Conservation (phyloP, 768 basidiomycete genomes). For the Lentinula sp. region DNA sequence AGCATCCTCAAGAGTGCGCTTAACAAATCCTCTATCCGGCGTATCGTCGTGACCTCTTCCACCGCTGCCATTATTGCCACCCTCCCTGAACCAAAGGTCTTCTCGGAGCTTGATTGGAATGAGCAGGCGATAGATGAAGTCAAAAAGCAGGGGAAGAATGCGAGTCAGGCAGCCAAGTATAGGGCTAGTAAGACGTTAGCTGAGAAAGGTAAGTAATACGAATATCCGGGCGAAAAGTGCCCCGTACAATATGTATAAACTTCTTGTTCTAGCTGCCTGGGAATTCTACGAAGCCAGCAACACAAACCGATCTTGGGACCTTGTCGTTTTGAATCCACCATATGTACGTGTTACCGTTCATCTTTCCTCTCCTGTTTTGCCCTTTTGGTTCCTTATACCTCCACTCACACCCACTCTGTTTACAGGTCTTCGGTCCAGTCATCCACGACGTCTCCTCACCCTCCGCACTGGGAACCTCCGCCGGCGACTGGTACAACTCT, state of each 20-base stretch:
- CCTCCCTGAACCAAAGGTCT: slow-evolving; percentile 19
- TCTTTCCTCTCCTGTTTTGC: too few relatives aligned
- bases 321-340: slow-evolving; percentile 34
- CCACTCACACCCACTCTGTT: too few relatives aligned
- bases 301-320: slow-evolving; percentile 26
- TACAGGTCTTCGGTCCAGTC: slow-evolving; percentile 17
- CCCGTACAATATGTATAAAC: background rate
- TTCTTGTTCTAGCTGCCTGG: slow-evolving; percentile 40
- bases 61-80: slow-evolving; percentile 36
- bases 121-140: slow-evolving; percentile 38
- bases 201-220: slow-evolving; percentile 34
- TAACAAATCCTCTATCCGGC: slow-evolving; percentile 32
- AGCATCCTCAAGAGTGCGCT: slow-evolving; percentile 28
- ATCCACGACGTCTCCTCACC: slow-evolving; percentile 21
- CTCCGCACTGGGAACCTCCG: slow-evolving; percentile 22
- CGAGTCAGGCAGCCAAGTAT: slow-evolving; percentile 38
- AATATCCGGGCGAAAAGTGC: background rate
- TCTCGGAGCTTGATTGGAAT: slow-evolving; percentile 57
- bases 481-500: slow-evolving; percentile 19
- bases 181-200: slow-evolving; percentile 54
- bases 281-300: slow-evolving; percentile 31
- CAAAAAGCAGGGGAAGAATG: slow-evolving; percentile 42
- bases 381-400: too few relatives aligned
- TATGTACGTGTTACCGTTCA: slow-evolving; percentile 17
- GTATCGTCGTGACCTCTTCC: slow-evolving; percentile 61